Evolutionary conservation across 1,284 basidiomycete genomes (phyloP).

Genomic region (Apiotrichum laibachii): DNA sequence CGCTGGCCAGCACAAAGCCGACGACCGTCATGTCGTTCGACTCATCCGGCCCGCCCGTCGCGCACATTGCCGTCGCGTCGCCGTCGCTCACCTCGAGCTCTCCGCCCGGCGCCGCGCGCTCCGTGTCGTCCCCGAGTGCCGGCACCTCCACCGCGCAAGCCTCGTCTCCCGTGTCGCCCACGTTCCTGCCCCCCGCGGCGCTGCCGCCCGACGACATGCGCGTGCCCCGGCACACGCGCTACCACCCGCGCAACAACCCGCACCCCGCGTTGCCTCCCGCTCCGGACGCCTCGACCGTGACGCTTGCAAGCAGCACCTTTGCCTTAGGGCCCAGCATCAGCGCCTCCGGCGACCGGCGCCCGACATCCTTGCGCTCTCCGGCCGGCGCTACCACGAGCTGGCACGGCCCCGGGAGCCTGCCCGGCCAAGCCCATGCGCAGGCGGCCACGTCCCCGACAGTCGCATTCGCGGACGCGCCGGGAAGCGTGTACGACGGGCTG

Average conservation of each 20-base stretch:
- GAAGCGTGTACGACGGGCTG: slow-evolving; percentile 14
- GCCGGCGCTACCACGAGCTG: background rate
- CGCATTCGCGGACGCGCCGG: slow-evolving; percentile 15
- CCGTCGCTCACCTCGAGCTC: slow-evolving; percentile 11
- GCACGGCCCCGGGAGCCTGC: background rate
- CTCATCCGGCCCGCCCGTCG: slow-evolving; percentile 65
- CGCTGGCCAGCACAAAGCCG: slow-evolving; percentile 77
- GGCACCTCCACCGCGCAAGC: background rate
- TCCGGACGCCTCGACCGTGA: slow-evolving; percentile 88
- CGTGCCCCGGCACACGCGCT: slow-evolving; percentile 80
- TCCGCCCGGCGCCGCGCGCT: background rate
- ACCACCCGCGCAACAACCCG: slow-evolving; percentile 93
- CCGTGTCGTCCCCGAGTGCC: slow-evolving; percentile 12
- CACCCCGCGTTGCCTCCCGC: slow-evolving; percentile 81
- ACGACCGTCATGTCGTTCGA: slow-evolving; percentile 90
- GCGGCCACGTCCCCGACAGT: slow-evolving; percentile 15
- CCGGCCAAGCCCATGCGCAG: slow-evolving; percentile 3
- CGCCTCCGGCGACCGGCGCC: slow-evolving; percentile 14
- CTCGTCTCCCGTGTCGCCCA: slow-evolving; percentile 17
- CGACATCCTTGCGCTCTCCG: slow-evolving; percentile 12
- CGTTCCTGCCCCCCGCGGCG: slow-evolving; percentile 8
- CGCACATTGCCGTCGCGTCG: slow-evolving; percentile 67
- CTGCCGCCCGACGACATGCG: slow-evolving; percentile 7
- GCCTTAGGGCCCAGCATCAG: slow-evolving; percentile 61
- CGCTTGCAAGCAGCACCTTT: slow-evolving; percentile 87